Evolutionary conservation across 1,139 yeast genomes (phyloP).

Genomic region (Yamadazyma friedrichii): DNA sequence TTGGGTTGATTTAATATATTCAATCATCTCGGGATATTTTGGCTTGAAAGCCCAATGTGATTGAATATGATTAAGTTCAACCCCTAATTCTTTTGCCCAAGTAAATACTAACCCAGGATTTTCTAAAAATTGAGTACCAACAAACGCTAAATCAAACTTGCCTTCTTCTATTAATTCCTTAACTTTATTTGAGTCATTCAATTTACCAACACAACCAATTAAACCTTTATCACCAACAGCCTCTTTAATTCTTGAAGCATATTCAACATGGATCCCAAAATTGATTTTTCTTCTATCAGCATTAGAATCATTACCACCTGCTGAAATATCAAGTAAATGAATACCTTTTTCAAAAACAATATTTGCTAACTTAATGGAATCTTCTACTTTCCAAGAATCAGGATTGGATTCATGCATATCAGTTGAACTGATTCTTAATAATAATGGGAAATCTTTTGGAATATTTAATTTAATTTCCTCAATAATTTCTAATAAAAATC

Average conservation of each 20-base stretch:
- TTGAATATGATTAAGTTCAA: conserved; percentile 29
- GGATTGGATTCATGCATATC: conserved; percentile 34
- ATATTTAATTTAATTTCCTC: conserved; percentile 42
- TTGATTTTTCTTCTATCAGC: conserved; percentile 25
- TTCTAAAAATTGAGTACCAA: conserved; percentile 45
- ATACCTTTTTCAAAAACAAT: conserved; percentile 45
- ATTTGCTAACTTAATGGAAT: conserved; percentile 43
- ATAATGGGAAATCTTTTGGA: conserved; percentile 37
- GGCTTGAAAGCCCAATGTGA: conserved; percentile 15
- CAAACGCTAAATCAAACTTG: conserved; percentile 43
- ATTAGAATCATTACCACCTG: conserved; percentile 48
- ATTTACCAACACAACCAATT: conserved; percentile 49
- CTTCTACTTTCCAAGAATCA: conserved; percentile 48
- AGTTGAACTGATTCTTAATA: conserved; percentile 44
- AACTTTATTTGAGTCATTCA: conserved; percentile 33
- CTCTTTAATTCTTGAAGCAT: conserved; percentile 42
- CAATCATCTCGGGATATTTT: conserved; percentile 12
- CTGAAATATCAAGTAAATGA: conserved; percentile 51
- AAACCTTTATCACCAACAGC: conserved; percentile 40
- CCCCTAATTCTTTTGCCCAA: conserved; percentile 50
- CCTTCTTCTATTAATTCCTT: conserved; percentile 40
- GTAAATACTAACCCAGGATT: conserved; percentile 48
- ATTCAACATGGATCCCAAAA: conserved; percentile 30
- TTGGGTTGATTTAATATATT: conserved; percentile 8
- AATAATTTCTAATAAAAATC: conserved; percentile 57